Base-by-base conservation (phyloP, 1,139 yeast species). In the Yamadazyma buinensis region DNA sequence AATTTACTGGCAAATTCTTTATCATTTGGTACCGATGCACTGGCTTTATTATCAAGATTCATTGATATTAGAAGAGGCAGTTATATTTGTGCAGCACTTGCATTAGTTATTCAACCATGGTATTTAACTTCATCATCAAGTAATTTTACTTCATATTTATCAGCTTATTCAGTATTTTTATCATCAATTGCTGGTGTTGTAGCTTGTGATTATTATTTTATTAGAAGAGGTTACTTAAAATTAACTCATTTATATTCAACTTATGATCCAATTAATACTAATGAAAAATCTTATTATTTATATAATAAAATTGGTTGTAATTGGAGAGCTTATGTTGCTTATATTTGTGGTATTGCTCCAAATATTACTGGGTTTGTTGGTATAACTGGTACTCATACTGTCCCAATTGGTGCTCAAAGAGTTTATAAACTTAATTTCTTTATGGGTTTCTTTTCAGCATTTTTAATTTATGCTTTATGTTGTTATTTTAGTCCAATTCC, bases 321-420 rank as follows among this genome's bases (percentile, higher is more conserved):
- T 55, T 85, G 95, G 95, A 75, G 95, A 52, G 90, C 87, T 1
- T 72, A 74, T 38, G 76, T 64, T 23, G 87, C 90, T 1, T 84
- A 84, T 55, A 56, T 83, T 39, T 68, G 82, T 48, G 94, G 94
- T 41, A 78, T 86, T 37, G 65, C 81, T 33, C 94, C 95, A 33
- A 87, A 86, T 53, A 80, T 87, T 48, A 87, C 84, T 25, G 96
- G 96, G 3, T 87, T 87, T 49, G 94, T 84, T 19, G 95, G 95
- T 41, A 88, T 82, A 5, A 78, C 80, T 13, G 86, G 81, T 18
- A 73, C 64, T 35, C 68, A 64, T 42, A 50, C 50, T 9, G 90
- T 87, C n/a, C 94, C 95, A 8, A 66, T 72, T 37, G 95, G 94
- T 20, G 95, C 95, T 3, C 73, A 78, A 29, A 65, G 77, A 40